Evolutionary conservation across 106 monocot genomes (phyloP).

Genomic region (Triglochin maritima): DNA sequence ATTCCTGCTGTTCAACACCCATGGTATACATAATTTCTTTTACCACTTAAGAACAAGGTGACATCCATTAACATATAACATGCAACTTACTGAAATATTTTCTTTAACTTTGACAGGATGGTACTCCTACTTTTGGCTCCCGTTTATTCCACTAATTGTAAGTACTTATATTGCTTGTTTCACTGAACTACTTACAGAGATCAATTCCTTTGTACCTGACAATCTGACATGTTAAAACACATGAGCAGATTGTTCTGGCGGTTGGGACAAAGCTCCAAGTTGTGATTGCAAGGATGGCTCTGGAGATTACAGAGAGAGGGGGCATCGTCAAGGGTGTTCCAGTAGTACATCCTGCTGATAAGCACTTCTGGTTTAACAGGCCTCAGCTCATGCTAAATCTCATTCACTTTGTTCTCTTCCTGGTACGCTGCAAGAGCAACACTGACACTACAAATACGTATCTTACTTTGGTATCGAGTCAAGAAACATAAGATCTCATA

Average conservation of each 20-base stretch:
- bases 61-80: not conserved
- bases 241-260: conserved; percentile 22
- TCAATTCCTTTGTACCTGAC: not conserved
- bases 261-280: conserved; percentile 34
- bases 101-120: conserved; percentile 11
- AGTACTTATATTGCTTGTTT: conserved; percentile 1
- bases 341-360: conserved; percentile 20
- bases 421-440: conserved; percentile 6
- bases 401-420: conserved; percentile 41
- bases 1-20: conserved; percentile 28
- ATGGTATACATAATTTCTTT: conserved; percentile 13
- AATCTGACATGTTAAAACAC: not conserved
- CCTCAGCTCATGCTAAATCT: conserved; percentile 26
- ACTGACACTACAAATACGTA: not conserved
- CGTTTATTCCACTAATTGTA: conserved; percentile 34
- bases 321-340: conserved; percentile 31
- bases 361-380: conserved; percentile 34
- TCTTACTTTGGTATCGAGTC: not conserved
- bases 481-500: not conserved
- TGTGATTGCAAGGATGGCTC: conserved; percentile 29
- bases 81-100: not conserved
- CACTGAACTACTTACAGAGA: not conserved
- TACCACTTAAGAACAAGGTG: not conserved
- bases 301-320: conserved; percentile 26
- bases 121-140: conserved; percentile 30